Evolutionary conservation across 306 rosid species (phyloP), one percentile per base, ranked within the genome.

Genomic region (Citrullus mucosospermus): DNA sequence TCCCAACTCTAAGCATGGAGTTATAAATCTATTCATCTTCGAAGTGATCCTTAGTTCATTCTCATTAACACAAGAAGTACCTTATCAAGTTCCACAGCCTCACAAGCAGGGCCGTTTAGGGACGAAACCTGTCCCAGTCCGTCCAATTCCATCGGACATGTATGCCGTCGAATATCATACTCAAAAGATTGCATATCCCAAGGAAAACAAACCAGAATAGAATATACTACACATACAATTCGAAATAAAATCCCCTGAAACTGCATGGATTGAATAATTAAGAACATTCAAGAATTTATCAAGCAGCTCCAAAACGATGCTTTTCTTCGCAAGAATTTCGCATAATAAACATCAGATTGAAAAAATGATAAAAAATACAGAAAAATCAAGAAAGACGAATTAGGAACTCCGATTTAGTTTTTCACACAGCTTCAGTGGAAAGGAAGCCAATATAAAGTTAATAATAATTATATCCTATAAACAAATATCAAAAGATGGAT

Each of bases 211-310:
- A 38, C 30, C 34, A 77, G 44, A 56, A 66, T 18, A 80, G 50
- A 34, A 84, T 71, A 72, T 25, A 59, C 71, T 50, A 73, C 17
- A 51, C 79, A 81, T 7, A 76, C 12, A 12, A 79, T 80, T 73
- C 57, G 79, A 79, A 9, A 53, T 61, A 63, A 76, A 51, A 5
- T 14, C 61, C 48, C 80, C 83, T 83, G 83, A 79, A 82, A 83
- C 56, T 79, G 78, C 75, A 78, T 16, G 44, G 6, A 62, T 61
- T n/a, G 74, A 13, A 39, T 13, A 44, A 77, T 38, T 20, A 13
- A 57, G 10, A 56, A 55, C 36, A 75, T 53, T 57, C 3, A 30
- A 50, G 28, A 72, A 46, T 44, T 25, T 22, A 46, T 46, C 12
- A 13, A 69, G 75, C 17, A 44, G 56, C 22, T 69, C 6, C 75